These are phyloP conservation scores for Colletotrichum plurivorum DNA, from an alignment of 2,329 filamentous ascomycete genomes.

Conservation along the genomic window DNA sequence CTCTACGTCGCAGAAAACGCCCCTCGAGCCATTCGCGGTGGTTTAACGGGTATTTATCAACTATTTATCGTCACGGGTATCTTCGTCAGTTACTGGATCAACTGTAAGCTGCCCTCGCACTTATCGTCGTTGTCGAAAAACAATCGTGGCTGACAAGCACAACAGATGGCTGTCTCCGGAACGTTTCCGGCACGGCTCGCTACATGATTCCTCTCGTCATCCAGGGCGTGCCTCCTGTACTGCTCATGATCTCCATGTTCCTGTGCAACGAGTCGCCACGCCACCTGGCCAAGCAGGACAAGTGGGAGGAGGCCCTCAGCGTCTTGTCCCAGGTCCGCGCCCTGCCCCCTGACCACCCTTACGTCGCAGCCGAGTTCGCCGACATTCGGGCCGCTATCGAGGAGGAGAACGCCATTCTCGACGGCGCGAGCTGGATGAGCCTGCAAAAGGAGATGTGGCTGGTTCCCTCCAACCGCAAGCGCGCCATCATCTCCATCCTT, in stretches of 20 bases:
- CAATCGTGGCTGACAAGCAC: not conserved
- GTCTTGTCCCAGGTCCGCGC: slow-evolving; percentile 56
- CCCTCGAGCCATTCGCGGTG: slow-evolving; percentile 65
- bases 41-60: slow-evolving; percentile 65
- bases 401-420: slow-evolving; percentile 61
- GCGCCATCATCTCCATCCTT: slow-evolving; percentile 26
- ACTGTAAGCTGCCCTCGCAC: slow-evolving; percentile 46
- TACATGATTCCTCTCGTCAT: slow-evolving; percentile 56
- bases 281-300: slow-evolving; percentile 51
- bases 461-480: slow-evolving; percentile 37
- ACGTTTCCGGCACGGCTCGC: slow-evolving; percentile 35
- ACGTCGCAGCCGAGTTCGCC: slow-evolving; percentile 62
- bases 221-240: slow-evolving; percentile 55
- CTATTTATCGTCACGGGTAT: slow-evolving; percentile 66
- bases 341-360: slow-evolving; percentile 54
- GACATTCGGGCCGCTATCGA: slow-evolving; percentile 69
- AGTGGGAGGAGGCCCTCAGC: slow-evolving; percentile 53
- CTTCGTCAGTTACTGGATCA: slow-evolving; percentile 61
- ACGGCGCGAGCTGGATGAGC: slow-evolving; percentile 40
- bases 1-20: slow-evolving; percentile 72
- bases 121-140: no score
- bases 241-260: slow-evolving; percentile 53
- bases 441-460: slow-evolving; percentile 35
- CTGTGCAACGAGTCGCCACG: slow-evolving; percentile 57
- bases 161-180: slow-evolving; percentile 46